phyloP scores from a whole-genome alignment of 106 monocot genomes.

The Apostasia shenzhenica region DNA sequence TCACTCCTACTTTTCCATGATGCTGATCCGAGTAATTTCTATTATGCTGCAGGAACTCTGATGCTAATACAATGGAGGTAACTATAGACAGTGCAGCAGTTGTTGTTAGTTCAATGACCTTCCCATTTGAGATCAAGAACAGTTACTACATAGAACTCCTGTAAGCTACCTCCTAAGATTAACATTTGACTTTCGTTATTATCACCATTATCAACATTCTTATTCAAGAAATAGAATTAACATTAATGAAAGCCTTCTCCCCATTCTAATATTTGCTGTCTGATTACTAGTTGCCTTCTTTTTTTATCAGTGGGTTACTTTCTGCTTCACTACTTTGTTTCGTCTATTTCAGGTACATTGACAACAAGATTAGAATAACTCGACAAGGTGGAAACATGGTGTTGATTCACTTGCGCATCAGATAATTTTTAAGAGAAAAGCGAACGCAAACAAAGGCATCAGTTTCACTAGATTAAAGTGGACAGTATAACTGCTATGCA shows the following conservation, averaged over 20 bases:
- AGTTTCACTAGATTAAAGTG: too few species aligned
- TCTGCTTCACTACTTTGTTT: neutral
- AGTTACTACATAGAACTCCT: slow-evolving; percentile 52
- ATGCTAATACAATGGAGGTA: slow-evolving; percentile 28
- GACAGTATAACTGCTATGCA: too few species aligned
- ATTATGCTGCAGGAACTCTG: slow-evolving; percentile 27
- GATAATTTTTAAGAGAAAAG: neutral
- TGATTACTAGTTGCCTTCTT: neutral
- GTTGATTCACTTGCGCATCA: slow-evolving; percentile 47
- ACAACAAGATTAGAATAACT: slow-evolving; percentile 73
- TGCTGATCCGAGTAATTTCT: neutral
- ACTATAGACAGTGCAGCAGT: slow-evolving; percentile 30
- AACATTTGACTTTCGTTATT: neutral
- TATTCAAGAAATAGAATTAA: neutral
- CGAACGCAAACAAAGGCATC: too few species aligned
- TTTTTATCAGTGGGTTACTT: neutral
- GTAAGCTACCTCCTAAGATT: slow-evolving; percentile 30
- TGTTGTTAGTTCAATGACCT: slow-evolving; percentile 31
- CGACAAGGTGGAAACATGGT: slow-evolving; percentile 21
- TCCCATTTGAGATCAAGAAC: slow-evolving; percentile 39
- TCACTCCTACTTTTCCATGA: neutral
- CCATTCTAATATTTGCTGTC: too few species aligned
- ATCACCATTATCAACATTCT: neutral
- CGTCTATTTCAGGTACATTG: slow-evolving; percentile 50
- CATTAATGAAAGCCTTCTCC: too few species aligned